Conservation (phyloP, 2,329 filamentous ascomycete genomes). For the Tetracladium maxilliforme region DNA sequence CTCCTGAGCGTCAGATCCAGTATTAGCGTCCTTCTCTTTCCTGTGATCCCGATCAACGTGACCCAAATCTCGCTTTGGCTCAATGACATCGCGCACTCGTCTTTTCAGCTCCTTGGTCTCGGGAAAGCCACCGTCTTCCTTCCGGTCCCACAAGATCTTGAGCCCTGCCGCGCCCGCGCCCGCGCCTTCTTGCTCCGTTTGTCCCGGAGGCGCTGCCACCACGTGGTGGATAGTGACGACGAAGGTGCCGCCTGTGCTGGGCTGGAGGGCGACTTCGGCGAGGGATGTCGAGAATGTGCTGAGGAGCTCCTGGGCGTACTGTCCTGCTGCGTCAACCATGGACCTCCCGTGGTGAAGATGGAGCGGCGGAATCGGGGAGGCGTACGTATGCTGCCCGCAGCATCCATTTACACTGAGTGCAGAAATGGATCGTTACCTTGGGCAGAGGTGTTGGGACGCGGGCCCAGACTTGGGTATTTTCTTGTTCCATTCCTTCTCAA, state of each 20-base stretch:
- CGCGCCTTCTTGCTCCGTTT: conserved; percentile 4
- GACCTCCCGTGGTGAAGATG: not conserved
- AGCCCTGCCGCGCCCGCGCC: conserved; percentile 2
- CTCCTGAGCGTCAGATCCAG: too few species aligned
- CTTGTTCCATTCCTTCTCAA: too few species aligned
- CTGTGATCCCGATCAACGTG: conserved; percentile 54
- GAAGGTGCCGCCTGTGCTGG: conserved; percentile 74
- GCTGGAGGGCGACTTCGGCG: conserved; percentile 78
- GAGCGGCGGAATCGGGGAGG: conserved; percentile 3
- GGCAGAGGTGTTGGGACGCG: conserved; percentile 33
- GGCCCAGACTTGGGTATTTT: too few species aligned
- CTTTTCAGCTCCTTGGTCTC: conserved; percentile 88
- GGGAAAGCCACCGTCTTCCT: conserved; percentile 76
- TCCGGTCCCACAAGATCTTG: conserved; percentile 78
- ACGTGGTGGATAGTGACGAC: conserved; percentile 46
- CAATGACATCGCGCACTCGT: conserved; percentile 65
- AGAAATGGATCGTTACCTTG: conserved; percentile 77
- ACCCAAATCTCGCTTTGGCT: conserved; percentile 64
- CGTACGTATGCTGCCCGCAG: conserved; percentile 71
- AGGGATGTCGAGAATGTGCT: conserved; percentile 78
- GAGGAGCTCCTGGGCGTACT: conserved; percentile 91
- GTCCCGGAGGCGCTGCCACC: too few species aligned
- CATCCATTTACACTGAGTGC: conserved; percentile 92
- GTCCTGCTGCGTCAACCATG: too few species aligned
- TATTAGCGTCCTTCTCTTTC: too few species aligned